Evolutionary conservation across 208 protist species (phyloP).

Genomic region (Leishmania braziliensis): DNA sequence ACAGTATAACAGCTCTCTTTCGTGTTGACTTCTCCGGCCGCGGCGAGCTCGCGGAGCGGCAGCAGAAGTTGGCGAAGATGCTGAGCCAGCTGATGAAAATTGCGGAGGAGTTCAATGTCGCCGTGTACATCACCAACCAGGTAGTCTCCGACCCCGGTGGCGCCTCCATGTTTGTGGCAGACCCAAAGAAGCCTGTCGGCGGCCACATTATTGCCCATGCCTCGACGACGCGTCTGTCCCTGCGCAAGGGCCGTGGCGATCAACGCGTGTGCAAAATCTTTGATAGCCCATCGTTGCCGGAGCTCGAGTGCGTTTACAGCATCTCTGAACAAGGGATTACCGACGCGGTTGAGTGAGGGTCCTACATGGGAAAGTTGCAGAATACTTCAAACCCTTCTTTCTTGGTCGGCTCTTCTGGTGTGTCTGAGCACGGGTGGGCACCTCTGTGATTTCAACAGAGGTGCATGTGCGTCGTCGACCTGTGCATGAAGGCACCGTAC

Average conservation of each 20-base stretch:
- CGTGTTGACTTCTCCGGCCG: slow-evolving; percentile 97
- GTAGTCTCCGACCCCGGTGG: slow-evolving; percentile 98
- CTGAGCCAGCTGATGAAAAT: slow-evolving; percentile 96
- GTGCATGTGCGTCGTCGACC: background rate
- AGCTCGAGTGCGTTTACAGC: slow-evolving; percentile 95
- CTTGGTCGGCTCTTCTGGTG: background rate
- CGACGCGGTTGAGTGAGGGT: slow-evolving; percentile 90
- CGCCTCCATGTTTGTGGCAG: slow-evolving; percentile 96
- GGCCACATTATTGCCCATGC: slow-evolving; percentile 99
- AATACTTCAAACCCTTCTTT: background rate
- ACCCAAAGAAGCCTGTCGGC: slow-evolving; percentile 98
- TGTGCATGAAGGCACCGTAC: background rate
- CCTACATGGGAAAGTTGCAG: background rate
- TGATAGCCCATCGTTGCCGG: slow-evolving; percentile 97
- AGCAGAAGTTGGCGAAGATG: slow-evolving; percentile 94
- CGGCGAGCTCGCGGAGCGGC: slow-evolving; percentile 97
- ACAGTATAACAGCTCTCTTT: slow-evolving; percentile 99
- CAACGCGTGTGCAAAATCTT: slow-evolving; percentile 98
- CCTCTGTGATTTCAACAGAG: background rate
- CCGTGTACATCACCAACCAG: slow-evolving; percentile 99
- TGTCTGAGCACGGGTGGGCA: background rate
- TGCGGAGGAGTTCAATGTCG: slow-evolving; percentile 99
- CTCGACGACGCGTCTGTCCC: slow-evolving; percentile 94
- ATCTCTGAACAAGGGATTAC: slow-evolving; percentile 96
- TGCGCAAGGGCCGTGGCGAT: slow-evolving; percentile 97